Conservation (phyloP, 495 filamentous ascomycete genomes). For the Evernia prunastri region DNA sequence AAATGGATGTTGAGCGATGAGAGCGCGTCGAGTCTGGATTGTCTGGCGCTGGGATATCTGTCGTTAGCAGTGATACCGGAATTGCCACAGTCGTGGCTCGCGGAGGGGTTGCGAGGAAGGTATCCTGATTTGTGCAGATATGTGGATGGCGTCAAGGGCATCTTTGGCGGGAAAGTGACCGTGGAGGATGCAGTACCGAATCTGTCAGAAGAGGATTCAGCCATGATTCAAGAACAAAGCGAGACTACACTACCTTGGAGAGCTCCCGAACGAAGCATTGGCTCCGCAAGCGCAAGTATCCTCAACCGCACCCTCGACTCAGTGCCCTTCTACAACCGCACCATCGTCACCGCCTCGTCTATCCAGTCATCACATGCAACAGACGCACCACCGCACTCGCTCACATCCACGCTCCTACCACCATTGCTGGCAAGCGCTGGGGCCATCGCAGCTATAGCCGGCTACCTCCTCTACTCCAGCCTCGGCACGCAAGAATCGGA, state of each 20-base stretch:
- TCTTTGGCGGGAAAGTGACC: constrained; percentile 33
- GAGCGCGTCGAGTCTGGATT: constrained; percentile 61
- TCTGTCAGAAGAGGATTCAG: not conserved
- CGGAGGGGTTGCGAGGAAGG: constrained; percentile 51
- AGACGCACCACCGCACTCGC: not conserved
- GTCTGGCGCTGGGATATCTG: constrained; percentile 70
- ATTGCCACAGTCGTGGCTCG: constrained; percentile 66
- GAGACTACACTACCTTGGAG: constrained; percentile 9
- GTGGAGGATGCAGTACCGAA: constrained; percentile 5
- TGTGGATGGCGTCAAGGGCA: constrained; percentile 38
- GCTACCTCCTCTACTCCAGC: not conserved
- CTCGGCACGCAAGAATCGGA: not conserved
- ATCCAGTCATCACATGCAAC: not conserved
- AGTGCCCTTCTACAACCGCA: not conserved
- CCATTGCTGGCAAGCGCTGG: not conserved
- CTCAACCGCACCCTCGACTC: not conserved
- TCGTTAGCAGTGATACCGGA: constrained; percentile 63
- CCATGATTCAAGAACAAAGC: not conserved
- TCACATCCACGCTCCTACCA: constrained; percentile 2
- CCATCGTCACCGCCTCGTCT: constrained; percentile 1
- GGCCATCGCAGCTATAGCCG: not conserved
- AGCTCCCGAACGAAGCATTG: not conserved
- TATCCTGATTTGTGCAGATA: constrained; percentile 51
- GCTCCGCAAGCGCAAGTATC: not conserved
- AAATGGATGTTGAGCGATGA: constrained; percentile 42